These are phyloP conservation scores for Flaveria ramosissima DNA, from an alignment of 129 eudicot species.

Conservation along the genomic window DNA sequence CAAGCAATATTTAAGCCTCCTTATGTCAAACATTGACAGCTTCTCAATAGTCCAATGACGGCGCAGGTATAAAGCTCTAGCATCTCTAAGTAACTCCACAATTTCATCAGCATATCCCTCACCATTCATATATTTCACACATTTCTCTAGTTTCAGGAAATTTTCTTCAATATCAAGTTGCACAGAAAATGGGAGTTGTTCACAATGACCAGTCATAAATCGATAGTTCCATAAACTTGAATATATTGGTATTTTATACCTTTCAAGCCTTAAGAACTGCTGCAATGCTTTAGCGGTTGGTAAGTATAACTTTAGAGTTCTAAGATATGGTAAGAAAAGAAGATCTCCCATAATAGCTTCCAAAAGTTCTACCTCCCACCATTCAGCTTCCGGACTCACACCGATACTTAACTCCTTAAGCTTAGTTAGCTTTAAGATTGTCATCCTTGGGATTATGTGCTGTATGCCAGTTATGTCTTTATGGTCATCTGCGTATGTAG, in stretches of 20 bases:
- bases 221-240: conserved; percentile 33
- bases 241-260: conserved; percentile 30
- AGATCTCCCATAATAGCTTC: conserved; percentile 33
- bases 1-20: conserved; percentile 34
- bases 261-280: conserved; percentile 29
- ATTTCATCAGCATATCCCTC: conserved; percentile 16
- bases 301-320: conserved; percentile 31
- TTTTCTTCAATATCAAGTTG: conserved; percentile 32
- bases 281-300: conserved; percentile 34
- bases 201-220: conserved; percentile 37
- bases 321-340: conserved; percentile 23
- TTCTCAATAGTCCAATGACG: conserved; percentile 36
- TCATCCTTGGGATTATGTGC: conserved; percentile 27
- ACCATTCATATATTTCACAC: conserved; percentile 45
- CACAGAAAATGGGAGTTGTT: conserved; percentile 33
- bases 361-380: conserved; percentile 38
- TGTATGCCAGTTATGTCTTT: conserved; percentile 4
- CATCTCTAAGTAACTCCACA: conserved; percentile 30
- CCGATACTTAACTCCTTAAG: conserved; percentile 39
- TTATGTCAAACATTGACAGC: conserved; percentile 32
- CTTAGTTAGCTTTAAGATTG: conserved; percentile 30
- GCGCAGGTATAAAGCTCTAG: conserved; percentile 39
- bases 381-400: conserved; percentile 30
- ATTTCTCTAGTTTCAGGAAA: conserved; percentile 30
- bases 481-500: conserved; percentile 25